phyloP scores from a whole-genome alignment of 1,284 basidiomycete genomes.

The Ustanciosporium gigantosporum region DNA sequence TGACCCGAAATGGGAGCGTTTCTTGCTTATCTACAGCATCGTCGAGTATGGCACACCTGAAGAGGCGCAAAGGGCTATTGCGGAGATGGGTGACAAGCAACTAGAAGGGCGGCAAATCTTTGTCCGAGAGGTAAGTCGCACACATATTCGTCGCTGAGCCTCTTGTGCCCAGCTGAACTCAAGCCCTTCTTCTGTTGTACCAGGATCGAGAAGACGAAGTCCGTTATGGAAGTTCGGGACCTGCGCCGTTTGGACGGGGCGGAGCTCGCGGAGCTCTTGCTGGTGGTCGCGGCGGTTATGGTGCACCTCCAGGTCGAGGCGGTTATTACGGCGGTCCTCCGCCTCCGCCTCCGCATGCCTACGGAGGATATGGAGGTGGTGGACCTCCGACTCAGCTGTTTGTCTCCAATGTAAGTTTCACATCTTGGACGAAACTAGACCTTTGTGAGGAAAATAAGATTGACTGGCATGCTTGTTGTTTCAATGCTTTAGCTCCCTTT shows the following conservation, averaged over 20 bases:
- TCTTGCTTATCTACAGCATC: slow-evolving; percentile 33
- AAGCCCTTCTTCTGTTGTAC: background rate
- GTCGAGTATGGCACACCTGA: slow-evolving; percentile 49
- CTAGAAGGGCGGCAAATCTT: slow-evolving; percentile 91
- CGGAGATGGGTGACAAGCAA: slow-evolving; percentile 68
- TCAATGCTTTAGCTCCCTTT: slow-evolving; percentile 74
- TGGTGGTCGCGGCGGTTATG: slow-evolving; percentile 37
- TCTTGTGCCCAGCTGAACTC: slow-evolving; percentile 1
- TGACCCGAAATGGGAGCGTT: slow-evolving; percentile 1
- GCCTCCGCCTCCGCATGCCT: too few species aligned
- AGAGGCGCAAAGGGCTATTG: slow-evolving; percentile 51
- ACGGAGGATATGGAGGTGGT: slow-evolving; percentile 23
- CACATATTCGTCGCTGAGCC: background rate
- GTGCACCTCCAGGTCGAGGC: slow-evolving; percentile 34
- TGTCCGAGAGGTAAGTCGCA: slow-evolving; percentile 82
- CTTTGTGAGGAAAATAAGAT: background rate
- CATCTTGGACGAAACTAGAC: background rate
- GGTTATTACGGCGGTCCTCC: slow-evolving; percentile 37
- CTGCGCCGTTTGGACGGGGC: slow-evolving; percentile 61
- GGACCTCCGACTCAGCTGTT: slow-evolving; percentile 72
- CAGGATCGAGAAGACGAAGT: slow-evolving; percentile 95
- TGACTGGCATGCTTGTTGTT: too few species aligned
- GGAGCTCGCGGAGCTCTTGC: slow-evolving; percentile 67
- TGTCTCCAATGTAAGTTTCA: slow-evolving; percentile 70
- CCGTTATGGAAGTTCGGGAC: slow-evolving; percentile 81